Percentiles rank a stretch among this genome's conserved stretches.
Evolutionary conservation across 768 basidiomycete species (phyloP).

Genomic region (Trametes cinnabarina): DNA sequence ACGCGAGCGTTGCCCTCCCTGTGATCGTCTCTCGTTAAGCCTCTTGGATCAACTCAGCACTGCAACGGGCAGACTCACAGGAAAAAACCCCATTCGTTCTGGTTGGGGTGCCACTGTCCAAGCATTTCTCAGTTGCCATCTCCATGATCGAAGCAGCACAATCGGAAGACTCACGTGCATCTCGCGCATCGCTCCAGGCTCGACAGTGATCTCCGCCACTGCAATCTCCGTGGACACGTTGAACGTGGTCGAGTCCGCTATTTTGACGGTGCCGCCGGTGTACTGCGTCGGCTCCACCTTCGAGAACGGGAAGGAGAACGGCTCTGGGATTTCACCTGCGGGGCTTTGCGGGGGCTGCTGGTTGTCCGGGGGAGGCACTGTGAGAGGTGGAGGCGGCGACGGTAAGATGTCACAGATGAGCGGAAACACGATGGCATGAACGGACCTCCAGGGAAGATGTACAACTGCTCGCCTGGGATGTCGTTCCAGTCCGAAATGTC

Average conservation of each 20-base stretch:
- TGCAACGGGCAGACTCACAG: slow-evolving; percentile 39
- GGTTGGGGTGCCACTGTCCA: slow-evolving; percentile 61
- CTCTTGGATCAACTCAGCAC: not conserved
- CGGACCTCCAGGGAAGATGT: slow-evolving; percentile 50
- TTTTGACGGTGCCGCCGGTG: slow-evolving; percentile 48
- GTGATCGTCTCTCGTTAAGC: not conserved
- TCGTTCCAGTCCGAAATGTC: slow-evolving; percentile 39
- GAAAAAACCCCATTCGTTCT: slow-evolving; percentile 62
- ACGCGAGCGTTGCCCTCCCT: slow-evolving; percentile 55
- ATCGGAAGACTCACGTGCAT: slow-evolving; percentile 44
- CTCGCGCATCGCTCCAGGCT: slow-evolving; percentile 56
- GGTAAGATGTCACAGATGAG: not conserved
- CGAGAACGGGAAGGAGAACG: slow-evolving; percentile 48
- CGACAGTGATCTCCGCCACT: slow-evolving; percentile 54
- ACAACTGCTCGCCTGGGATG: slow-evolving; percentile 46
- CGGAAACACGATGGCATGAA: not conserved
- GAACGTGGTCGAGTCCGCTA: slow-evolving; percentile 52
- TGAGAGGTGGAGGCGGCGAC: not conserved
- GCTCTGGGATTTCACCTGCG: slow-evolving; percentile 39
- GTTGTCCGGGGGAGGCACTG: slow-evolving; percentile 38
- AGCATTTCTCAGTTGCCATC: not conserved
- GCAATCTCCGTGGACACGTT: slow-evolving; percentile 46
- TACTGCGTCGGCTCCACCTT: slow-evolving; percentile 42
- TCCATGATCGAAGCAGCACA: not conserved
- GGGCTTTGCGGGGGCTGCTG: slow-evolving; percentile 38